Evolutionary conservation across 2,329 filamentous ascomycete species (phyloP), one percentile per base, ranked within the genome.

Genomic region (Aspergillus sp.): DNA sequence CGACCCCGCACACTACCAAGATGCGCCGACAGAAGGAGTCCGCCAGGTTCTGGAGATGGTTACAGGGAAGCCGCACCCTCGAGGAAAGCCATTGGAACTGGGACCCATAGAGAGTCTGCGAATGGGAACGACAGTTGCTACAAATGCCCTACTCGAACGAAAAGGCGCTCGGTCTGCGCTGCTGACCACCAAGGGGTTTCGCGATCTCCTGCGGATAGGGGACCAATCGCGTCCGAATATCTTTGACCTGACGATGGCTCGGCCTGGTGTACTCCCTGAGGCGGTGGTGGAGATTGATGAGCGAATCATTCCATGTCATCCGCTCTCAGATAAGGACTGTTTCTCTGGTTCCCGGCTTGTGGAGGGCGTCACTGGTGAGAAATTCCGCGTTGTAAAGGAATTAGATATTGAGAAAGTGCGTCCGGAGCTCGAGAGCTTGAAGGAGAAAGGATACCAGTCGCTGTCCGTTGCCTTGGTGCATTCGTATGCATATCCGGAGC

Each of bases 71-170:
- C 41, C 70, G 27, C 66, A 73, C 56, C 74, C 74, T 0, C 67
- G 75, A 17, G 73, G 73, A 12, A 55, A 68, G 41, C 73, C 70
- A 17, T 52, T 75, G 51, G 70, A 73, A 59, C 66, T 75, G n/a
- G 68, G 70, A 40, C 68, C 65, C 14, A 74, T 75, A 50, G 70
- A 71, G 21, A 71, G 68, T 35, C 93, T 96, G 68, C 87, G 92
- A 52, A 96, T 96, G 93, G 92, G 93, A 52, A 96, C 93, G 3
- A 96, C 92, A 0, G 92, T 96, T 12, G 92, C 92, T 5, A 96
- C 92, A 0, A 96, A 96, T 73, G 92, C 93, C 0, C 76, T 96
- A 58, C 81, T 97, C 2, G 93, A 97, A 75, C 82, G 93, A 62
- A 96, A 96, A 73, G 93, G 93, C 49, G 91, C 96, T 74, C 86